Conservation (phyloP, 768 basidiomycete genomes). For the Rhodotorula graminis region DNA sequence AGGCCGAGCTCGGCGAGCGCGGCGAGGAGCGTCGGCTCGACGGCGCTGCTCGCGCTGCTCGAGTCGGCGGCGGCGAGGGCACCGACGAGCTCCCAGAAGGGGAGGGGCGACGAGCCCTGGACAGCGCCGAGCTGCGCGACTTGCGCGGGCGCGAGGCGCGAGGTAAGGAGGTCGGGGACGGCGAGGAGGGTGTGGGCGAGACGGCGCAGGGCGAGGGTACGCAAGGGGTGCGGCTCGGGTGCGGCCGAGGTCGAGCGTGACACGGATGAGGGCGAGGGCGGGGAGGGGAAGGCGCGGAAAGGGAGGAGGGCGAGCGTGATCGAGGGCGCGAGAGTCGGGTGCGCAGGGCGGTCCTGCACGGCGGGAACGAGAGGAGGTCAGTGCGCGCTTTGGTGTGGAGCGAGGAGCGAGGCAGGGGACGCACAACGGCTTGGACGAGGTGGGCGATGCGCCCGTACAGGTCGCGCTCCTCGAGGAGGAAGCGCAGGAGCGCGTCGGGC, state of each 20-base stretch:
- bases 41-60: no score
- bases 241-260: neutral
- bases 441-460: conserved; percentile 4
- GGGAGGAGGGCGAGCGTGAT: conserved; percentile 33
- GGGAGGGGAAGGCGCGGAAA: conserved; percentile 5
- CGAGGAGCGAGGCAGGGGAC: neutral
- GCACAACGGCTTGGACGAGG: conserved; percentile 3
- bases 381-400: neutral
- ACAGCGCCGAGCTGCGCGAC: neutral
- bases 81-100: conserved; percentile 12
- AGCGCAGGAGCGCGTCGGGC: neutral
- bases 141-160: neutral
- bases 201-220: neutral
- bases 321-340: conserved; percentile 11
- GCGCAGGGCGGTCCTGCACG: neutral
- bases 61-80: neutral
- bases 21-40: conserved; percentile 9
- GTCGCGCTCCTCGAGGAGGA: neutral
- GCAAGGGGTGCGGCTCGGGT: neutral
- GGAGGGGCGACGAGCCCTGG: neutral
- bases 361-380: neutral
- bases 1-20: conserved; percentile 12
- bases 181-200: conserved; percentile 18
- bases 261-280: neutral
- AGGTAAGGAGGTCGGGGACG: neutral